Conservation (phyloP, 495 filamentous ascomycete species). For the Trichoderma asperelloides region DNA sequence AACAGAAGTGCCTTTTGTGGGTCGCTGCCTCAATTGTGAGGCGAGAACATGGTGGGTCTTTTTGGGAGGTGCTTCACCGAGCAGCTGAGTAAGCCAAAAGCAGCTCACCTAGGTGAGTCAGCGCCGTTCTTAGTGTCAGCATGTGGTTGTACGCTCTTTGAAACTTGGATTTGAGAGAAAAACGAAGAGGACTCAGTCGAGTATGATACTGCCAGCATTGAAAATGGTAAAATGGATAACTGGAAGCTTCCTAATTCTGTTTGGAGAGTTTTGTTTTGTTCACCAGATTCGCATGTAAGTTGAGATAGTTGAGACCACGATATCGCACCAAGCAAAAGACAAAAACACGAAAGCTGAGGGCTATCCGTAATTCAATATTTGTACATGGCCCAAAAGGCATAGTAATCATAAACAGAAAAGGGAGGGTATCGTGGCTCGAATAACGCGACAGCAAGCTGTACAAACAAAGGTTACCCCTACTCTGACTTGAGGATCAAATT, state of each 20-base stretch:
- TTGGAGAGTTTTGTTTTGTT: neutral
- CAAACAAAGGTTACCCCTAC: neutral
- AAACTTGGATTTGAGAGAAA: neutral
- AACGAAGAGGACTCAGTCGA: neutral
- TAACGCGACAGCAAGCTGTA: neutral
- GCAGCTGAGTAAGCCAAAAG: neutral
- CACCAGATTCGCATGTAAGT: neutral
- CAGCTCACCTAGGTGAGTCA: neutral
- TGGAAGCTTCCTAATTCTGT: neutral
- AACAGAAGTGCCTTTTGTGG: constrained; percentile 6
- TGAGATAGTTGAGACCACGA: constrained; percentile 1
- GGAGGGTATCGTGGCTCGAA: constrained; percentile 8
- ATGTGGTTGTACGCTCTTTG: neutral
- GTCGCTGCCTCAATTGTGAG: constrained; percentile 7
- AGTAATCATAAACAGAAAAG: neutral
- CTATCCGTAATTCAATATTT: constrained; percentile 1
- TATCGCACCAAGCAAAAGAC: neutral
- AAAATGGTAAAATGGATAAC: neutral
- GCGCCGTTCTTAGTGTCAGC: neutral
- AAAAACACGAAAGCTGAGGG: neutral
- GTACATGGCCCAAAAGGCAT: neutral
- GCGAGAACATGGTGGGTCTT: neutral
- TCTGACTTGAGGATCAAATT: constrained; percentile 28
- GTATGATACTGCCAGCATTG: neutral
- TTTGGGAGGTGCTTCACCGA: neutral